Conservation (phyloP, 2,329 filamentous ascomycete species). For the Esteya vermicola region DNA sequence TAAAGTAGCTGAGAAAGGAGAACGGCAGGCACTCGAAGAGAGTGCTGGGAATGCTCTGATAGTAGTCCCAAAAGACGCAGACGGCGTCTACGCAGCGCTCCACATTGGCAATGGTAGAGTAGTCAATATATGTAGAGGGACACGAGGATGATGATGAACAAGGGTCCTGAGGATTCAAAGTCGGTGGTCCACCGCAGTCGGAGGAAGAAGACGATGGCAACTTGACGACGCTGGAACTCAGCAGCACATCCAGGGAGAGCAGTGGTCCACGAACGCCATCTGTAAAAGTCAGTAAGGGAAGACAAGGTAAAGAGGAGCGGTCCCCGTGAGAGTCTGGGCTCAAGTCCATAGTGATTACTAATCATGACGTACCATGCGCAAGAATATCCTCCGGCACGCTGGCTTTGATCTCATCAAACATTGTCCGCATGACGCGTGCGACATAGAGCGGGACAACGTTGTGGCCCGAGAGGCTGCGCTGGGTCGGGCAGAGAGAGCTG, state of each 20-base stretch:
- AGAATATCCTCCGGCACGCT: conserved; percentile 12
- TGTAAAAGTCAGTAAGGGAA: conserved; percentile 8
- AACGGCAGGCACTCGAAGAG: conserved; percentile 20
- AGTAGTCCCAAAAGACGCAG: conserved; percentile 19
- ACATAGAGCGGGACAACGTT: conserved; percentile 6
- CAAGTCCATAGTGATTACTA: too few species aligned
- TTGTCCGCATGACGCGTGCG: conserved; percentile 12
- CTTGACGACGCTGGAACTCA: conserved; percentile 20
- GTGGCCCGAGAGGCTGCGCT: neutral
- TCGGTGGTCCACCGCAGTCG: neutral
- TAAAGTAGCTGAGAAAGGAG: conserved; percentile 19
- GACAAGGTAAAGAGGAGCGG: neutral
- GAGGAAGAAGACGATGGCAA: neutral
- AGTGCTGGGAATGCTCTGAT: conserved; percentile 16
- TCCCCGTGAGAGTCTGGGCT: too few species aligned
- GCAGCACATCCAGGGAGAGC: conserved; percentile 20
- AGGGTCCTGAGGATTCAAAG: neutral
- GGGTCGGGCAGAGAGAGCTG: neutral
- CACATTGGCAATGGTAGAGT: conserved; percentile 6
- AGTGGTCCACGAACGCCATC: conserved; percentile 21
- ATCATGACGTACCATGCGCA: conserved; percentile 11
- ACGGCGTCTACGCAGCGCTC: conserved; percentile 13
- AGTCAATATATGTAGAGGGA: too few species aligned
- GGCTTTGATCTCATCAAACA: conserved; percentile 13
- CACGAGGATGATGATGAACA: too few species aligned